Conservation (phyloP, 345 rosid genomes). For the Aurinia saxatilis region DNA sequence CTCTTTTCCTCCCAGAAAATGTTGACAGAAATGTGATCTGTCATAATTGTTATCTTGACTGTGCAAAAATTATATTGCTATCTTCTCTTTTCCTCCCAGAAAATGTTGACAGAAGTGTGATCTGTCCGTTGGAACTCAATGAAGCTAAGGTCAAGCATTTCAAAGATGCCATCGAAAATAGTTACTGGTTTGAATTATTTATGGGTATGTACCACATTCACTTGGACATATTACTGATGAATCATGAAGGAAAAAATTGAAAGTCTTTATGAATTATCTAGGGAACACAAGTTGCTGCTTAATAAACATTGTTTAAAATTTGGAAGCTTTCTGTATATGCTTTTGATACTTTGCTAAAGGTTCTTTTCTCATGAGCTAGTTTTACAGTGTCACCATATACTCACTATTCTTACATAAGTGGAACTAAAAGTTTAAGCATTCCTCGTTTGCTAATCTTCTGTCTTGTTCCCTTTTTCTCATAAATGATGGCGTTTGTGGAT, state of each 20-base stretch:
- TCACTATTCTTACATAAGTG: background rate
- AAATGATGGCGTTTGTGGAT: slow-evolving; percentile 26
- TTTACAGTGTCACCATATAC: background rate
- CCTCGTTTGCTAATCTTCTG: slow-evolving; percentile 6
- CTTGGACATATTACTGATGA: slow-evolving; percentile 3
- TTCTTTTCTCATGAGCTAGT: background rate
- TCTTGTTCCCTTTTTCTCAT: slow-evolving; percentile 9
- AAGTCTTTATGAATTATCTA: background rate
- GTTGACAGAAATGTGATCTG: slow-evolving; percentile 62
- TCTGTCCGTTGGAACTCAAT: slow-evolving; percentile 61
- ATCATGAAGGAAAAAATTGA: background rate
- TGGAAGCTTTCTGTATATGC: too few relatives aligned
- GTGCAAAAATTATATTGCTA: background rate
- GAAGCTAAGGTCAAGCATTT: slow-evolving; percentile 71
- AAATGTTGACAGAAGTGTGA: slow-evolving; percentile 52
- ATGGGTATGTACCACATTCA: slow-evolving; percentile 57
- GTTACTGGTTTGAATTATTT: slow-evolving; percentile 91
- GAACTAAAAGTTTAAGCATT: background rate
- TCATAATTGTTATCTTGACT: slow-evolving; percentile 6
- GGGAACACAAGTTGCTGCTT: background rate
- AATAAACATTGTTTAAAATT: background rate
- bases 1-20: slow-evolving; percentile 41
- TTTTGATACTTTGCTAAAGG: background rate
- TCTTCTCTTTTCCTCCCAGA: slow-evolving; percentile 35
- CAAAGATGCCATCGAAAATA: slow-evolving; percentile 89